Base-by-base conservation (phyloP, 208 protist genomes). In the Pavlovales sp. region DNA sequence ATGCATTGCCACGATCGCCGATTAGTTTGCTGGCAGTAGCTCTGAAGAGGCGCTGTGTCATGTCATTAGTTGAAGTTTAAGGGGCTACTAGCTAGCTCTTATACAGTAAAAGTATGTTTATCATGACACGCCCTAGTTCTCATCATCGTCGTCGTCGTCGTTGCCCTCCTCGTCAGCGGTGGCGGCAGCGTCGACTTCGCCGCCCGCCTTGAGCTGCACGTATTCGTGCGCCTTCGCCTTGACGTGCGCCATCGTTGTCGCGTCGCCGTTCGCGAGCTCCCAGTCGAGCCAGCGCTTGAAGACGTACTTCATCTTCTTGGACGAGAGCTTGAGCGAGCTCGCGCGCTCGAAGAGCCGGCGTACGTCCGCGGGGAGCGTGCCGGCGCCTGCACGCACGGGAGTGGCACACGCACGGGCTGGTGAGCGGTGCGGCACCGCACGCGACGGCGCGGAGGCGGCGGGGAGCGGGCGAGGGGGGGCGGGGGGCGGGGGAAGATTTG, bases 251-350 rank as follows among this genome's bases (percentile, higher is more conserved):
- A 88, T 37, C 34, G 34, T 88, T n/a, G 5, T 8, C 10, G 30
- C 84, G 57, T 88, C 84, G 57, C 84, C 84, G 57, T 75, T 20
- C 39, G 34, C 84, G 10, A 95, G 96, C 94, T 99, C 98, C 93
- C 97, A 99, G 14, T 94, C 85, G 36, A 99, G 93, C 90, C 97
- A 99, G 30, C 95, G 94, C 83, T 98, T 98, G 82, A 99, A 96
- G 78, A 99, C 94, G 78, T 90, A 94, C 82, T 95, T 94, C 91
- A 96, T 96, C 84, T 96, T 97, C 90, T 96, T 96, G n/a, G 92
- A 92, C 7, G 93, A 95, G 5, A 96, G 84, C 28, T 95, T 92
- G 8, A 96, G 84, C 36, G 47, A 89, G 37, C 89, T 91, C 10
- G 90, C 89, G 77, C 94, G 85, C 47, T 97, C 94, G 88, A 96